Evolutionary conservation across 352 stramenopile species (phyloP).

Genomic region (Globisporangium acanthophoron): DNA sequence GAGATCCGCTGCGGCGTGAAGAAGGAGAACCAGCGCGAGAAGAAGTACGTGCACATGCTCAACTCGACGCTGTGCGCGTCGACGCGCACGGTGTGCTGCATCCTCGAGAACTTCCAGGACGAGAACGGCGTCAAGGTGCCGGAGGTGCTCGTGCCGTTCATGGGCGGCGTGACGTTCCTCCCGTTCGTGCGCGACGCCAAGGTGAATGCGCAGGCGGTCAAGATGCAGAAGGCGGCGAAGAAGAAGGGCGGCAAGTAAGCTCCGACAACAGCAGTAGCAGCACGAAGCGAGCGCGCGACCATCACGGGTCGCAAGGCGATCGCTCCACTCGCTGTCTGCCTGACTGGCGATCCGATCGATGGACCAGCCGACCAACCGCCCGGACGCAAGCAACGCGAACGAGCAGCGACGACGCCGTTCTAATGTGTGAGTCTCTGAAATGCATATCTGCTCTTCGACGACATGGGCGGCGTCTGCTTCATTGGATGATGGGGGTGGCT

Average conservation of each 20-base stretch:
- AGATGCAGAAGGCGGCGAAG: conserved; percentile 94
- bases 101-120: conserved; percentile 99
- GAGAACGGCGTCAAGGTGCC: conserved; percentile 96
- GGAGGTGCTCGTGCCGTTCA: conserved; percentile 97
- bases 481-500: background rate
- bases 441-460: background rate
- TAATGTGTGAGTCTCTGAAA: background rate
- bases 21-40: conserved; percentile 92
- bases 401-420: background rate
- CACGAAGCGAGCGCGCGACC: background rate
- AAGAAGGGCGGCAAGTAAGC: conserved; percentile 83
- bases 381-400: background rate
- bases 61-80: conserved; percentile 99
- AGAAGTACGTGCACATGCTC: conserved; percentile 99
- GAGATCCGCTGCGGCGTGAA: conserved; percentile 96
- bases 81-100: conserved; percentile 98
- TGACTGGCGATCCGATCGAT: background rate
- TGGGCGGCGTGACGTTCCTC: conserved; percentile 98
- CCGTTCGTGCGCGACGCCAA: conserved; percentile 96
- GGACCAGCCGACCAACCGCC: background rate
- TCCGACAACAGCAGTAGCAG: background rate
- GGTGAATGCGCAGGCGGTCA: conserved; percentile 87
- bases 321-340: background rate
- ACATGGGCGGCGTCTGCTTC: background rate
- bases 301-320: background rate